Percentiles rank a stretch among this genome's conserved stretches.
These are phyloP conservation scores for Aureobasidium sp. DNA, from an alignment of 2,329 filamentous ascomycete species.

Conservation along the genomic window DNA sequence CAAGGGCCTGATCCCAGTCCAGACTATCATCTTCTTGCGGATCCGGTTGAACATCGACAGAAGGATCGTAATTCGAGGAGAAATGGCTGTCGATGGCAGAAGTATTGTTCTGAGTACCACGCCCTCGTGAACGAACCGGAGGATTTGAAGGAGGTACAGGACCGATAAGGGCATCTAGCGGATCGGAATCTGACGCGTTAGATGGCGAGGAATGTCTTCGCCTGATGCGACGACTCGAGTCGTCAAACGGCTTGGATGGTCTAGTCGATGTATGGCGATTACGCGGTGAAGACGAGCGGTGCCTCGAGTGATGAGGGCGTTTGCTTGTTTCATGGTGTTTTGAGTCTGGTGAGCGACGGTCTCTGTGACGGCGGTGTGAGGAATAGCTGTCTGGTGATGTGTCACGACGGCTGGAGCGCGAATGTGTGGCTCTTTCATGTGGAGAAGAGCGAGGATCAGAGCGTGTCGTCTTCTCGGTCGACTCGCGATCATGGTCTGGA, in stretches of 20 bases:
- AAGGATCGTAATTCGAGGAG: conserved; percentile 55
- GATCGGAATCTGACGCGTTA: conserved; percentile 53
- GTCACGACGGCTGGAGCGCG: background rate
- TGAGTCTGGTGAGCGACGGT: background rate
- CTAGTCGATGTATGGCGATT: background rate
- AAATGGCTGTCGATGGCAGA: conserved; percentile 77
- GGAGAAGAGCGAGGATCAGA: background rate
- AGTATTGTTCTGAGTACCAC: conserved; percentile 52
- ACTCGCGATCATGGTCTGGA: background rate
- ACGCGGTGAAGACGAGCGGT: background rate
- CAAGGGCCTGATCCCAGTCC: conserved; percentile 74
- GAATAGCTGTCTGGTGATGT: background rate
- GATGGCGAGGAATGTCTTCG: background rate
- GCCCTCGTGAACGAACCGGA: conserved; percentile 54
- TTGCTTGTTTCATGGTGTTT: background rate
- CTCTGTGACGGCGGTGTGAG: background rate
- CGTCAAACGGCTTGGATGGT: background rate
- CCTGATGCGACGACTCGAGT: background rate
- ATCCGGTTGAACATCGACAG: conserved; percentile 39
- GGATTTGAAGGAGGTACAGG: conserved; percentile 51
- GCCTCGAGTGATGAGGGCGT: background rate
- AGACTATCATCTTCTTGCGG: conserved; percentile 38
- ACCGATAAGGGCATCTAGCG: conserved; percentile 68
- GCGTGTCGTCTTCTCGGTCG: background rate
- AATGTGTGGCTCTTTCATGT: background rate